Evolutionary conservation across 106 monocot genomes (phyloP), one percentile per base, ranked within the genome.

Genomic region (Acorus calamus): DNA sequence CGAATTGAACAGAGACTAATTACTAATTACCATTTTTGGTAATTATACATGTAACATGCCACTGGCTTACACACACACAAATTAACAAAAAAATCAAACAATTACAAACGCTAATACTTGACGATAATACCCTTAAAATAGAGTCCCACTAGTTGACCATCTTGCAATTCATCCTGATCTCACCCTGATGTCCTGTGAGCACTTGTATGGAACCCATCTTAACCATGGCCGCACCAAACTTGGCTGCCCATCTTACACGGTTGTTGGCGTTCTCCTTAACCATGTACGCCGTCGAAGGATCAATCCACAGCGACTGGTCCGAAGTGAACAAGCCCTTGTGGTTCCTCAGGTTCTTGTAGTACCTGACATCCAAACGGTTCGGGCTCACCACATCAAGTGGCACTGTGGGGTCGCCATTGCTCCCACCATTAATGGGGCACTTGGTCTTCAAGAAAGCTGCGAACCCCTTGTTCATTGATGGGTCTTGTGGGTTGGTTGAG

Each of bases 281-380:
- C 14, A 8, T 59, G 6, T 8, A 42, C 8, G 59, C n/a, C 42
- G 59, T 59, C 14, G 59, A 59, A 7, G 59, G 59, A 59, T 59
- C 59, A 28, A 2, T 59, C 59, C 11, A 28, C 8, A 59, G 59
- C 7, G 59, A 59, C 14, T 14, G 59, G 42, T 59, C 59, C 59
- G 59, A 59, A 4, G 59, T 59, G 2, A 59, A 9, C 28, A 59
- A 42, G 8, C 59, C 59, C 14, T 59, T 59, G 59, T 59, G n/a
- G 4, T 59, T 59, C 42, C 59, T 59, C 59, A 59, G 4, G 44
- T 59, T 59, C 59, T 59, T 59, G 59, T 59, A 59, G 28, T 28
- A 28, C 28, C 28, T 28, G 28, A 28, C 28, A 28, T 28, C 28
- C 28, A 28, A 28, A 28, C 28, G 28, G 28, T 28, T 28, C 28